These are phyloP conservation scores for Penicillium sp. DNA, from an alignment of 2,329 filamentous ascomycete species.

Conservation along the genomic window DNA sequence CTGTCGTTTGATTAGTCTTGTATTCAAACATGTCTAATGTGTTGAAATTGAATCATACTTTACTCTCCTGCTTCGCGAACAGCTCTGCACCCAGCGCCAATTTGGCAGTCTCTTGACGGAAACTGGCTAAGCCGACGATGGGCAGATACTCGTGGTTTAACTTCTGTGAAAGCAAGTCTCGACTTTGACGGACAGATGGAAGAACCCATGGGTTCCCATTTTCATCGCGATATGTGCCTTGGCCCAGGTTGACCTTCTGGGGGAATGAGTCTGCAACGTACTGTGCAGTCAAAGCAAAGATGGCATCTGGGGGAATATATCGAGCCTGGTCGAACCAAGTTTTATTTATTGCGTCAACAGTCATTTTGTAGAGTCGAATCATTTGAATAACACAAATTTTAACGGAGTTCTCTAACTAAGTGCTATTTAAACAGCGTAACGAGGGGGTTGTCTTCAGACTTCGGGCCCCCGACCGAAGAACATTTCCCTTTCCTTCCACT, in stretches of 20 bases:
- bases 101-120: slow-evolving; percentile 82
- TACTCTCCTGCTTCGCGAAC: slow-evolving; percentile 3
- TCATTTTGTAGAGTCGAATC: background rate
- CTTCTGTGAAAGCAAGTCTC: slow-evolving; percentile 53
- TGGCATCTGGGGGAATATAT: slow-evolving; percentile 19
- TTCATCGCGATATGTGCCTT: slow-evolving; percentile 39
- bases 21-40: background rate
- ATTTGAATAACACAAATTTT: too few relatives aligned
- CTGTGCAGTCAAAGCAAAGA: slow-evolving; percentile 25
- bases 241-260: slow-evolving; percentile 37
- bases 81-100: slow-evolving; percentile 68
- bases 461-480: background rate
- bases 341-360: background rate
- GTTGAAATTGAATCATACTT: slow-evolving; percentile 12
- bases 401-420: too few relatives aligned
- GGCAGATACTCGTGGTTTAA: slow-evolving; percentile 97
- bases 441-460: background rate
- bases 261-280: slow-evolving; percentile 19
- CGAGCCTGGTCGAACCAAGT: slow-evolving; percentile 14
- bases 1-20: slow-evolving; percentile 20
- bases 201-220: slow-evolving; percentile 38
- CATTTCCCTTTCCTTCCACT: background rate
- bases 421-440: background rate
- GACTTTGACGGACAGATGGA: slow-evolving; percentile 28
- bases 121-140: slow-evolving; percentile 78